A percentile compares a stretch with the other conserved stretches of the same genome.
phyloP scores from a whole-genome alignment of 176 grass and related monocot genomes.

The Pharus latifolius region DNA sequence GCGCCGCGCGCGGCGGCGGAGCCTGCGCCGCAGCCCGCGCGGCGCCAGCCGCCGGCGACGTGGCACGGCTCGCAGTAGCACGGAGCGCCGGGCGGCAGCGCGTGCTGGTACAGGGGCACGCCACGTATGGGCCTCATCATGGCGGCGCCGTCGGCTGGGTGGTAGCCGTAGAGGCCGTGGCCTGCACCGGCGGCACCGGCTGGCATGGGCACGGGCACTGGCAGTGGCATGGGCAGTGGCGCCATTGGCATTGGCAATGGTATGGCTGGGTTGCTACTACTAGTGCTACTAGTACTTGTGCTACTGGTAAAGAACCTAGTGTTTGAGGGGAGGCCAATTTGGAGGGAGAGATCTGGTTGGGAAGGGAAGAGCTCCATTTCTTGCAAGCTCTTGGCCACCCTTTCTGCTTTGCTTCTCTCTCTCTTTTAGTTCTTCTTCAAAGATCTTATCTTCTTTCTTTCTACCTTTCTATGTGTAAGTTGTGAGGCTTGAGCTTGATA shows the following conservation, averaged over 20 bases:
- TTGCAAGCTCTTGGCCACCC: not conserved
- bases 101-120: constrained; percentile 66
- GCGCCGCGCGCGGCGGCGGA: not conserved
- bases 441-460: not conserved
- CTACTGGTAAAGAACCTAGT: constrained; percentile 22
- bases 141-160: not conserved
- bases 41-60: constrained; percentile 6
- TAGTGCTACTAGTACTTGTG: not conserved
- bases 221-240: not conserved
- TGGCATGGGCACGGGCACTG: constrained; percentile 8
- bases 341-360: constrained; percentile 82
- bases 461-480: constrained; percentile 21
- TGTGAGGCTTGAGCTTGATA: constrained; percentile 11
- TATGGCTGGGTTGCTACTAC: constrained; percentile 13
- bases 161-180: constrained; percentile 21
- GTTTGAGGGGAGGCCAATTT: constrained; percentile 55
- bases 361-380: constrained; percentile 77
- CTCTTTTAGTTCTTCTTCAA: not conserved
- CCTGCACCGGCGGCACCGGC: not conserved
- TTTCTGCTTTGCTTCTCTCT: not conserved
- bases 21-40: constrained; percentile 17
- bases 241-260: no score
- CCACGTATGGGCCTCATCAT: constrained; percentile 53
- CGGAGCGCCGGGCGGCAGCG: not conserved
- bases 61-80: constrained; percentile 44